These are phyloP conservation scores for Arthrobotrys sphaeroides DNA, from an alignment of 2,329 filamentous ascomycete genomes.

Conservation along the genomic window DNA sequence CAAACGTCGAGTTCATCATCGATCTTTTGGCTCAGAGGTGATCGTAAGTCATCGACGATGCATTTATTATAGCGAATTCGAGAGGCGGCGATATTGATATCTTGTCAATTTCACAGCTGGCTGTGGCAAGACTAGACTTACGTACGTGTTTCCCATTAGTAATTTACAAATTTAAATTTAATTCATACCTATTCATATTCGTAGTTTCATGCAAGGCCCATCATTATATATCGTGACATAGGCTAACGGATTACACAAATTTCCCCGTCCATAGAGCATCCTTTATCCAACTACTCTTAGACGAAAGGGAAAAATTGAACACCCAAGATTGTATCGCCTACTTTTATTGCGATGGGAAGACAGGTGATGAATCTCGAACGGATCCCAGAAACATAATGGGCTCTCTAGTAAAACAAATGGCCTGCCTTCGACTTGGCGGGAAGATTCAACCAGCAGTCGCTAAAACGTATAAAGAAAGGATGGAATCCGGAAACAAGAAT, in stretches of 20 bases:
- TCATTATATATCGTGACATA: too few relatives aligned
- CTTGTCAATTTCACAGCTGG: conserved; percentile 57
- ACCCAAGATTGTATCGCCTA: conserved; percentile 59
- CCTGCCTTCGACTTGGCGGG: background rate
- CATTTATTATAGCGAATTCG: conserved; percentile 24
- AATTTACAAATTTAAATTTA: too few relatives aligned
- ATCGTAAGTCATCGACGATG: conserved; percentile 53
- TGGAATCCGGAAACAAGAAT: background rate
- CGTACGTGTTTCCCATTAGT: too few relatives aligned
- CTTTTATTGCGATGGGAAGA: conserved; percentile 61
- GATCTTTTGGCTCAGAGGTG: conserved; percentile 57
- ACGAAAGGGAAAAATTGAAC: background rate
- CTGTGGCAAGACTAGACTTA: conserved; percentile 59
- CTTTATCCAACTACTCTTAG: conserved; percentile 37
- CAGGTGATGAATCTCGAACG: conserved; percentile 54
- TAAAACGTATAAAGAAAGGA: background rate
- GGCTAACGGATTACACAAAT: too few relatives aligned
- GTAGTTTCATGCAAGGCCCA: too few relatives aligned
- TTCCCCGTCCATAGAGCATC: conserved; percentile 2
- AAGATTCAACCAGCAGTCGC: conserved; percentile 12
- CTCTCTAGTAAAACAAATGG: conserved; percentile 56
- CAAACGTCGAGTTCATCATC: conserved; percentile 46
- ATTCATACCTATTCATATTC: too few relatives aligned
- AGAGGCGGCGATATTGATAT: conserved; percentile 55
- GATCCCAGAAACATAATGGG: conserved; percentile 59